Evolutionary conservation across 345 rosid species (phyloP).

Genomic region (Eucalyptus sp.): DNA sequence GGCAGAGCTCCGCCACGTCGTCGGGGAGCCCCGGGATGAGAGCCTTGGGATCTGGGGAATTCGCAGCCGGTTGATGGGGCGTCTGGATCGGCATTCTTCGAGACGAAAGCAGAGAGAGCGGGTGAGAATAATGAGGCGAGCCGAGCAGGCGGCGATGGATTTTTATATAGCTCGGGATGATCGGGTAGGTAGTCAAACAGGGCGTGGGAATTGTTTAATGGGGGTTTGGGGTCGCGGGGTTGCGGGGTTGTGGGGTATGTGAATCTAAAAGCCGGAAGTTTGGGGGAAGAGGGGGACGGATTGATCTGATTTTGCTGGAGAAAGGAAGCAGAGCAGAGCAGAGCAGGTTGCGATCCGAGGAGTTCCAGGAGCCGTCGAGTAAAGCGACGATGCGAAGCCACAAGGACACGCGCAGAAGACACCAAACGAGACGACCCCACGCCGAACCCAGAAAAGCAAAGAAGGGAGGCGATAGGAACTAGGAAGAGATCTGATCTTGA

Average conservation of each 20-base stretch:
- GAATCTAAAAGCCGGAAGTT: not conserved
- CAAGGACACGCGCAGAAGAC: not conserved
- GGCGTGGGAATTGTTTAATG: not conserved
- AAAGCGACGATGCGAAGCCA: not conserved
- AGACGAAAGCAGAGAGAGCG: not conserved
- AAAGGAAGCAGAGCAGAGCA: not conserved
- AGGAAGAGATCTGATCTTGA: not conserved
- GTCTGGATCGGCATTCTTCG: not conserved
- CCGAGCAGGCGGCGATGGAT: not conserved
- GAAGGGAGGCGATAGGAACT: not conserved
- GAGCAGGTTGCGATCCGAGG: not conserved
- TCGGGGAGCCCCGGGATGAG: conserved; percentile 65
- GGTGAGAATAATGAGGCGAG: not conserved
- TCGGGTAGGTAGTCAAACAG: not conserved
- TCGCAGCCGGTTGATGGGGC: not conserved
- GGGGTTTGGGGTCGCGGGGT: not conserved
- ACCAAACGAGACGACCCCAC: not conserved
- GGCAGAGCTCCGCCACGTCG: conserved; percentile 57
- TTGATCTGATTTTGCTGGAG: not conserved
- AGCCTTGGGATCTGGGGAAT: conserved; percentile 4
- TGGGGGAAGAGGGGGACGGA: not conserved
- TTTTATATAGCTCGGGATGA: not conserved
- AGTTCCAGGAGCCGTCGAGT: not conserved
- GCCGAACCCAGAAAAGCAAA: not conserved
- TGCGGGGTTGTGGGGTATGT: not conserved